phyloP scores from a whole-genome alignment of 768 basidiomycete genomes.

The Steccherinum ochraceum region DNA sequence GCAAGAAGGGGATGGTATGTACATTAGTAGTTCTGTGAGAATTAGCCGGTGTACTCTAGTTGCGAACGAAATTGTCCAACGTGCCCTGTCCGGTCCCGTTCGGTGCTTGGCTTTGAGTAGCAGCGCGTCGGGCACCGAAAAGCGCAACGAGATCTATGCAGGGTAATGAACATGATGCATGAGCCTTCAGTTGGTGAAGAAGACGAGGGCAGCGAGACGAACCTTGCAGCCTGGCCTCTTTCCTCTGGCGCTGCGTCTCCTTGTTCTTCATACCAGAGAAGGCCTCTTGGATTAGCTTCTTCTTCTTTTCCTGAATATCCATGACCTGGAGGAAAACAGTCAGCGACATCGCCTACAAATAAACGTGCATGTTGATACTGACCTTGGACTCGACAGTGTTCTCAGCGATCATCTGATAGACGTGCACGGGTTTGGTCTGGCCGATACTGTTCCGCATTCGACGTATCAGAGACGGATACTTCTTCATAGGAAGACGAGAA shows the following conservation, averaged over 20 bases:
- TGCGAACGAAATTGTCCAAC: conserved; percentile 1
- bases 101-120: conserved; percentile 2
- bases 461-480: too few relatives aligned
- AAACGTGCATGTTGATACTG: conserved; percentile 6
- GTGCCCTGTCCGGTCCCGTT: conserved; percentile 4
- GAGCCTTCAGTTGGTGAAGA: neutral
- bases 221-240: conserved; percentile 81
- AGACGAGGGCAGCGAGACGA: conserved; percentile 10
- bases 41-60: too few relatives aligned
- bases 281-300: conserved; percentile 72
- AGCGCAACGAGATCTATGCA: conserved; percentile 11
- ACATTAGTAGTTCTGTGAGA: too few relatives aligned
- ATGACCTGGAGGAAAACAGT: conserved; percentile 51
- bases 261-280: conserved; percentile 77
- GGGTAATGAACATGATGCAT: neutral
- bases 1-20: too few relatives aligned
- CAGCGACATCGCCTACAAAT: too few relatives aligned
- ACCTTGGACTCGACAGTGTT: conserved; percentile 86
- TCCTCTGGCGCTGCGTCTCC: conserved; percentile 70
- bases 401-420: conserved; percentile 87
- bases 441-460: conserved; percentile 50
- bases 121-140: conserved; percentile 9
- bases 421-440: conserved; percentile 76
- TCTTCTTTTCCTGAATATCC: conserved; percentile 85
- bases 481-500: conserved; percentile 1